phyloP scores from a whole-genome alignment of 208 protist species.

The Leptomonas seymouri region DNA sequence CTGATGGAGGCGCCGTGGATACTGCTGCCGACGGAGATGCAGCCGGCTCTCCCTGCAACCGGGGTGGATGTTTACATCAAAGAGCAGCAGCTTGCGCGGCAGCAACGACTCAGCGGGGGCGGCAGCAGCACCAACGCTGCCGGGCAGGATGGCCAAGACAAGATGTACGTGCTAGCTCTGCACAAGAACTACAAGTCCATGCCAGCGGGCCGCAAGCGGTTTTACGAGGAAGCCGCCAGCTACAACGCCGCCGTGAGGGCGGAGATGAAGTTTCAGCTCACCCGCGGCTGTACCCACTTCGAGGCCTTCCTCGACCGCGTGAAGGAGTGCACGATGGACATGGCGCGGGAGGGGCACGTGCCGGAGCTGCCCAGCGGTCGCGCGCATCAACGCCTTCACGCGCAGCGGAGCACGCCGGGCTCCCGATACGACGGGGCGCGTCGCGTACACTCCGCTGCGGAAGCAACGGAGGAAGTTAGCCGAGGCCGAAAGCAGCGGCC shows the following conservation, averaged over 20 bases:
- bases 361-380: slow-evolving; percentile 22
- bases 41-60: slow-evolving; percentile 61
- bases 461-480: neutral
- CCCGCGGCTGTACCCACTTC: slow-evolving; percentile 64
- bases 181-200: slow-evolving; percentile 67
- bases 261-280: slow-evolving; percentile 60
- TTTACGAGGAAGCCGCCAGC: slow-evolving; percentile 70
- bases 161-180: slow-evolving; percentile 63
- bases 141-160: slow-evolving; percentile 39
- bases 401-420: neutral
- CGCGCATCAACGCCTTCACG: slow-evolving; percentile 24
- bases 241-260: slow-evolving; percentile 59
- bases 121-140: neutral
- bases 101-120: slow-evolving; percentile 2
- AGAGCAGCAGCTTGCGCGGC: slow-evolving; percentile 45
- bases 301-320: slow-evolving; percentile 60
- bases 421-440: neutral
- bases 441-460: neutral
- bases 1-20: slow-evolving; percentile 76
- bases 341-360: slow-evolving; percentile 42
- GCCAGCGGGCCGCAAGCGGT: slow-evolving; percentile 39
- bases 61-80: slow-evolving; percentile 81
- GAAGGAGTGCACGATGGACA: slow-evolving; percentile 66
- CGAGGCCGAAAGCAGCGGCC: neutral
- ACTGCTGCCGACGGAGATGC: slow-evolving; percentile 50